phyloP scores from a whole-genome alignment of 805 yeast species.

The Ogataea naganishii region DNA sequence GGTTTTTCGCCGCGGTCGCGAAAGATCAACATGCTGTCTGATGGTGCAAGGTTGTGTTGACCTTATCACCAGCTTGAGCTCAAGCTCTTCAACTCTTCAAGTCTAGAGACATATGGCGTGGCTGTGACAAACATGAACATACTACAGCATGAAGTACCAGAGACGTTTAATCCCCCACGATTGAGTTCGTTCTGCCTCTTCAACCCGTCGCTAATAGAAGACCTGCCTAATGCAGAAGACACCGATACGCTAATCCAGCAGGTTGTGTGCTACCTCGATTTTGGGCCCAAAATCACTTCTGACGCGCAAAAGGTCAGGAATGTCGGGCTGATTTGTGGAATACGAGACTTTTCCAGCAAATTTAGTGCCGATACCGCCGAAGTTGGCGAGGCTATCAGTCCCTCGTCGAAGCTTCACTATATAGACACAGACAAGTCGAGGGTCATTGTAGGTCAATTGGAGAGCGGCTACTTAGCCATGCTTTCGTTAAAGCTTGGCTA shows the following conservation, averaged over 20 bases:
- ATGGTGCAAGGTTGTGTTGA: no score
- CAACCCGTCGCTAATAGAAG: conserved; percentile 10
- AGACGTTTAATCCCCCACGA: no score
- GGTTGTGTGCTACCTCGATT: conserved; percentile 15
- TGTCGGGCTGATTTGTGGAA: conserved; percentile 20
- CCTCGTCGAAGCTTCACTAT: conserved; percentile 4
- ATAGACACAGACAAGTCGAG: conserved; percentile 27
- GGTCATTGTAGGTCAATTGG: conserved; percentile 20
- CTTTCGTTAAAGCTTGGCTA: conserved; percentile 17
- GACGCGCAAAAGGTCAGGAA: conserved; percentile 14
- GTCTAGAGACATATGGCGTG: no score
- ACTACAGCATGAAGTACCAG: no score
- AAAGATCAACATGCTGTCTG: no score
- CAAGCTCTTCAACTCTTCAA: no score
- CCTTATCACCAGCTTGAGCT: no score
- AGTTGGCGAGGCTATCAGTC: background rate
- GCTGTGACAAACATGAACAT: background rate
- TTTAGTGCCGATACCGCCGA: conserved; percentile 7
- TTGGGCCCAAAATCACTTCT: conserved; percentile 10
- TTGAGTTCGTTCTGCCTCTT: conserved; percentile 15
- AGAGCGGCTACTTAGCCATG: conserved; percentile 23
- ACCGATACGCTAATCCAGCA: conserved; percentile 14
- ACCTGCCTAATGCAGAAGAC: conserved; percentile 12
- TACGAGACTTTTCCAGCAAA: conserved; percentile 16
- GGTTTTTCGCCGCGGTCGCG: no score